Percentiles rank a stretch among this genome's conserved stretches.
Evolutionary conservation across 2,329 filamentous ascomycete species (phyloP).

Genomic region (Fusarium graminum): DNA sequence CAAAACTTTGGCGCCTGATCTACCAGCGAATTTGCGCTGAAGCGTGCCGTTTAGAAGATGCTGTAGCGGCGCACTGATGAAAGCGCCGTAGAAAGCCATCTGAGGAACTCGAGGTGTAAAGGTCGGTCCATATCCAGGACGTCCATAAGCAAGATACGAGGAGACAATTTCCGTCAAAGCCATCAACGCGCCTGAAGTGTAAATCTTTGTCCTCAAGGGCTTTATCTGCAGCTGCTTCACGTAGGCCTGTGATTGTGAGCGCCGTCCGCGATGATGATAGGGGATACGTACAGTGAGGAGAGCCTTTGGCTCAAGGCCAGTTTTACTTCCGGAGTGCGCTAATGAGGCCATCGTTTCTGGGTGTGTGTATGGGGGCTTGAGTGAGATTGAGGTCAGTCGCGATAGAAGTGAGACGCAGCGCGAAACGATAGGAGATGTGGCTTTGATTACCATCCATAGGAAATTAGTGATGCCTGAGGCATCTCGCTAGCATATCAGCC

Average conservation of each 20-base stretch:
- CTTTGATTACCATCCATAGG: not conserved
- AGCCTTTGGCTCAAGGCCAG: constrained; percentile 12
- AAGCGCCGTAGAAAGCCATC: constrained; percentile 34
- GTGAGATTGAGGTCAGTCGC: not conserved
- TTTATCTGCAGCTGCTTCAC: constrained; percentile 27
- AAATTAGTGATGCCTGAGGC: constrained; percentile 16
- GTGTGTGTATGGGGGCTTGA: not conserved
- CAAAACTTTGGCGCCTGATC: not conserved
- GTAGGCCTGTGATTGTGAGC: constrained; percentile 16
- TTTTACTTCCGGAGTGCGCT: constrained; percentile 4
- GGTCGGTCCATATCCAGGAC: constrained; percentile 23
- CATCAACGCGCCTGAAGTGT: constrained; percentile 14
- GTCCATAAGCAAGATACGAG: constrained; percentile 19
- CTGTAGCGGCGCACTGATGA: constrained; percentile 20
- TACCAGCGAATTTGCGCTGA: constrained; percentile 9
- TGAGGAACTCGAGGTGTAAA: constrained; percentile 27
- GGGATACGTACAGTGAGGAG: constrained; percentile 8
- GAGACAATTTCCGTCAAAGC: constrained; percentile 26
- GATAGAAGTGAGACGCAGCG: constrained; percentile 3
- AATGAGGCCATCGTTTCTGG: constrained; percentile 4
- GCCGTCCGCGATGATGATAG: not conserved
- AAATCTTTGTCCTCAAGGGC: constrained; percentile 28
- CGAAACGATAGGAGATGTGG: constrained; percentile 14
- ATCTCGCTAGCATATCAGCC: constrained; percentile 8
- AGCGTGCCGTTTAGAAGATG: constrained; percentile 22